phyloP scores from a whole-genome alignment of 176 grass and related monocot species.

The Oryza officinalis region DNA sequence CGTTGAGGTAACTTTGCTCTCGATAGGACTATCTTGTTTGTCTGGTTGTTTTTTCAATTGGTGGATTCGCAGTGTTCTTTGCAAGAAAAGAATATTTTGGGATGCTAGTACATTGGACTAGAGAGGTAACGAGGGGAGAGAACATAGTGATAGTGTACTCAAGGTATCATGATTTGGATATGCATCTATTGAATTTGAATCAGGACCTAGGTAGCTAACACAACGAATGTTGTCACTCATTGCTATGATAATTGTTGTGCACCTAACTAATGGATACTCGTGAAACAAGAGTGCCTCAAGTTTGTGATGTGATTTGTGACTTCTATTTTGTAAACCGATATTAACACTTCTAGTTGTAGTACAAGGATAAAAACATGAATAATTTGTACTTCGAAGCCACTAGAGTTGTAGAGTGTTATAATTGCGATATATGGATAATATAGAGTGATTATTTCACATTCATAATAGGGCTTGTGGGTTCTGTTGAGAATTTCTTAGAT shows the following conservation, averaged over 20 bases:
- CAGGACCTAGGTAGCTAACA: background rate
- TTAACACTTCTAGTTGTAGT: background rate
- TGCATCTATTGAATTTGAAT: background rate
- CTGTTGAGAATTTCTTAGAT: background rate
- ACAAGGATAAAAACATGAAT: background rate
- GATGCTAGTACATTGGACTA: background rate
- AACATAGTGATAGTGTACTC: background rate
- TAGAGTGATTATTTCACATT: background rate
- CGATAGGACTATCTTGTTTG: background rate
- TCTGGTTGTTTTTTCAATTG: background rate
- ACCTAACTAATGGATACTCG: background rate
- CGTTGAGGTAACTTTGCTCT: slow-evolving; percentile 63
- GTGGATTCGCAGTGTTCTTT: background rate
- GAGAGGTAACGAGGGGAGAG: background rate
- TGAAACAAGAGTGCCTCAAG: background rate
- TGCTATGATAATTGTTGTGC: background rate
- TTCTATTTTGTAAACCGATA: background rate
- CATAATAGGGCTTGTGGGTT: background rate
- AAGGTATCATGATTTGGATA: background rate
- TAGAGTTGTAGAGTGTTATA: background rate
- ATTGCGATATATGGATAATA: background rate
- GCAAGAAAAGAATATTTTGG: slow-evolving; percentile 27
- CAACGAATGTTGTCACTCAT: background rate
- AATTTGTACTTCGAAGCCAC: background rate
- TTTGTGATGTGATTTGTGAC: background rate